Evolutionary conservation across 176 grass and related monocot species (phyloP).

Genomic region (Triticum aestivum): IWGSC_CS_RefSeq_v2.1 NC_057798.1:45864519-45865018

Average conservation of each 20-base stretch:
- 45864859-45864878: not conserved
- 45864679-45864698: not conserved
- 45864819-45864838: not conserved
- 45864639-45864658: not conserved
- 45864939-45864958: not conserved
- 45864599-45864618: too few species aligned
- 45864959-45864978: conserved; percentile 11
- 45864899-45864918: not conserved
- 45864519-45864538: conserved; percentile 61
- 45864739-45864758: not conserved
- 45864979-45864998: not conserved
- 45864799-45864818: not conserved
- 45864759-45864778: not conserved
- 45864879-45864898: not conserved
- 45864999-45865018: not conserved
- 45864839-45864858: not conserved
- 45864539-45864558: not conserved
- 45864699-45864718: not conserved
- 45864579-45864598: too few species aligned
- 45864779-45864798: not conserved
- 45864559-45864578: not conserved
- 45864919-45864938: not conserved
- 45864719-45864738: not conserved
- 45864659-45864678: not conserved
- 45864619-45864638: not conserved